Base-by-base conservation (phyloP, 345 rosid species). In the Raphanus sativus region DNA sequence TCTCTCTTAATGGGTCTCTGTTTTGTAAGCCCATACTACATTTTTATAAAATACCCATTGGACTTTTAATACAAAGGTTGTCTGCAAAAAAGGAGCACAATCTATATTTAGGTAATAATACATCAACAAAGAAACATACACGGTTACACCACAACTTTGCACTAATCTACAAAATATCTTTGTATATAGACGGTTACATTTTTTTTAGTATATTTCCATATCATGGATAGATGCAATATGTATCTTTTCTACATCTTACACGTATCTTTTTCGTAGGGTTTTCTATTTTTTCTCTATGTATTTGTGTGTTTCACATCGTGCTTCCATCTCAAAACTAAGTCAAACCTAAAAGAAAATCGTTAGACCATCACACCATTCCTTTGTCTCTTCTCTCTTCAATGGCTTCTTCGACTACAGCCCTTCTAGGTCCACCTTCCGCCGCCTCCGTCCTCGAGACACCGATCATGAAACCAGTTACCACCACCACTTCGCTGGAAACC, bases 371-470 rank as follows among this genome's bases (percentile, higher is more conserved):
- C 64, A 42, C 24, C 58, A 36, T 7, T 29, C 21, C n/a, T n/a
- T 64, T 56, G 24, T 50, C 30, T 67, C 65, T 62, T 13, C 3
- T 40, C 54, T 15, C 36, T 59, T 12, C 70, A 13, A 81, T 81
- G 83, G 29, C 83, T 76, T 76, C 81, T 42, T 72, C 83, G 0
- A 33, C 77, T 36, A 0, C 75, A 3, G 58, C 25, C 30, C 81
- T 83, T 45, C 65, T 80, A 0, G 85, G 86, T 1, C 86, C 80
- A 65, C 82, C 83, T 65, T 76, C 76, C 42, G 33, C 36, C 67
- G 40, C 48, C 67, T 4, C 45, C 74, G 4, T 36, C 74, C 2
- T 15, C 6, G 24, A 5, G 2, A 2, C 28, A 13, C 52, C 2
- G 1, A 10, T 52, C 21, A n/a, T 8, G 33, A 59, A 54, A 25